phyloP scores from a whole-genome alignment of 1,284 basidiomycete species.

The Pterulicium gracile region DNA sequence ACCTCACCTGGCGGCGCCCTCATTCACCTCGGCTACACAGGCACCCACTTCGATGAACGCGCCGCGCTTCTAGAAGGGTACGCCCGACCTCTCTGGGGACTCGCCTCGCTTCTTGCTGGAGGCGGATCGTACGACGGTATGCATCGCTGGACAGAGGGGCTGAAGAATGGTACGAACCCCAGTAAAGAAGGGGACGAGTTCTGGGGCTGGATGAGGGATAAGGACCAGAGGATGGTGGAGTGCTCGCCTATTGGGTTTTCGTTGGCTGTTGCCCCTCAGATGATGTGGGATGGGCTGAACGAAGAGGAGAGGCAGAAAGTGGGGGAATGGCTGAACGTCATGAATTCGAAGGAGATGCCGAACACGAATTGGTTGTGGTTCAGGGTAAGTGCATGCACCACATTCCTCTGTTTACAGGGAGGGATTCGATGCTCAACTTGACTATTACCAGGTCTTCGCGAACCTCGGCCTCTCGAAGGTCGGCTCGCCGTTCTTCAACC shows the following conservation, averaged over 20 bases:
- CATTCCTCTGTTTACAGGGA: conserved; percentile 1
- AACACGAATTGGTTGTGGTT: conserved; percentile 81
- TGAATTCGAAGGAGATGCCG: conserved; percentile 68
- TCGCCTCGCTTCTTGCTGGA: conserved; percentile 55
- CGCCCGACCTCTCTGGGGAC: conserved; percentile 68
- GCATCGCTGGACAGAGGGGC: conserved; percentile 54
- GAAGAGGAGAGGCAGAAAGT: conserved; percentile 44
- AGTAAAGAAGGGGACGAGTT: conserved; percentile 42
- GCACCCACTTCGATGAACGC: conserved; percentile 65
- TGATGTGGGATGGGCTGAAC: conserved; percentile 20
- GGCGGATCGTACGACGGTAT: conserved; percentile 45
- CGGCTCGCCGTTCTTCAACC: conserved; percentile 46
- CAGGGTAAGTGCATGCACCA: conserved; percentile 30
- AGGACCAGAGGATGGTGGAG: conserved; percentile 77
- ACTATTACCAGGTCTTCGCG: conserved; percentile 48
- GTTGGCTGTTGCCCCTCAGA: background rate
- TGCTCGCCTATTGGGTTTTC: conserved; percentile 42
- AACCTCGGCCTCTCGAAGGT: conserved; percentile 62
- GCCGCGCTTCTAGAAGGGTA: conserved; percentile 72
- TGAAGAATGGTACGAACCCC: conserved; percentile 58
- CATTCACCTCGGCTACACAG: conserved; percentile 61
- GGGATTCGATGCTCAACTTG: background rate
- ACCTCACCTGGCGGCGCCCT: conserved; percentile 66
- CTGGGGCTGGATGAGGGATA: conserved; percentile 66
- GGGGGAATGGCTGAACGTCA: conserved; percentile 59